These are phyloP conservation scores for Globisporangium rhizosaccharum DNA, from an alignment of 352 stramenopile genomes.

Conservation along the genomic window DNA sequence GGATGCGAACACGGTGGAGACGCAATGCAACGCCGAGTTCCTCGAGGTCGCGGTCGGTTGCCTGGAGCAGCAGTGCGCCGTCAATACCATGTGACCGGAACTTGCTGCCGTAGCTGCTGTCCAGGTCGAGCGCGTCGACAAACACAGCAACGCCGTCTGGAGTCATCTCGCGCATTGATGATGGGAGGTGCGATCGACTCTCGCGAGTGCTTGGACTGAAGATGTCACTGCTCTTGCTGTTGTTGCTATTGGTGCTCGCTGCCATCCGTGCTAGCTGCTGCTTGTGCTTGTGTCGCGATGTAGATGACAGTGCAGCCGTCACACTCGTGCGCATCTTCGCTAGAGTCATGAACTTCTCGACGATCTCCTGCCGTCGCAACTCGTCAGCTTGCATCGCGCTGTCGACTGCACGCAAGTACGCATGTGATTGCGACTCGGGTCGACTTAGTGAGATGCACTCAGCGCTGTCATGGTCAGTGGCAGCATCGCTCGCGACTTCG, in stretches of 20 bases:
- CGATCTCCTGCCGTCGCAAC: conserved; percentile 45
- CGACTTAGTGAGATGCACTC: background rate
- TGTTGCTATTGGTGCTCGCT: background rate
- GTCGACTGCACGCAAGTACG: conserved; percentile 25
- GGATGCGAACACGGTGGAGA: conserved; percentile 69
- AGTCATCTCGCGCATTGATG: conserved; percentile 23
- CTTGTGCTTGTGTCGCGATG: conserved; percentile 15
- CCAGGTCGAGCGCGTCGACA: conserved; percentile 41
- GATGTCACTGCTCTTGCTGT: conserved; percentile 9
- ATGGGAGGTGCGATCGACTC: no score
- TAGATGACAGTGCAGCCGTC: conserved; percentile 1
- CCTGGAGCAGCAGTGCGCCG: conserved; percentile 45
- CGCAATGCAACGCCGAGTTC: conserved; percentile 64
- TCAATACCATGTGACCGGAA: conserved; percentile 58
- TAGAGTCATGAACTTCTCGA: conserved; percentile 32
- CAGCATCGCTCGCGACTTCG: background rate
- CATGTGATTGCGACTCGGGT: background rate
- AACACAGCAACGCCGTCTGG: conserved; percentile 40
- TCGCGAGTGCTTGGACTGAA: background rate
- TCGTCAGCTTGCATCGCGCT: conserved; percentile 44
- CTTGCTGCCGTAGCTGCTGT: conserved; percentile 22
- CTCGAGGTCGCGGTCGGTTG: conserved; percentile 49
- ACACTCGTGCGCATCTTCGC: conserved; percentile 12
- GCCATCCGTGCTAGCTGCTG: background rate
- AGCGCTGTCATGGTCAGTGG: background rate